Evolutionary conservation across 83 land plant genomes (phyloP).

Genomic region (Picea abies): DNA sequence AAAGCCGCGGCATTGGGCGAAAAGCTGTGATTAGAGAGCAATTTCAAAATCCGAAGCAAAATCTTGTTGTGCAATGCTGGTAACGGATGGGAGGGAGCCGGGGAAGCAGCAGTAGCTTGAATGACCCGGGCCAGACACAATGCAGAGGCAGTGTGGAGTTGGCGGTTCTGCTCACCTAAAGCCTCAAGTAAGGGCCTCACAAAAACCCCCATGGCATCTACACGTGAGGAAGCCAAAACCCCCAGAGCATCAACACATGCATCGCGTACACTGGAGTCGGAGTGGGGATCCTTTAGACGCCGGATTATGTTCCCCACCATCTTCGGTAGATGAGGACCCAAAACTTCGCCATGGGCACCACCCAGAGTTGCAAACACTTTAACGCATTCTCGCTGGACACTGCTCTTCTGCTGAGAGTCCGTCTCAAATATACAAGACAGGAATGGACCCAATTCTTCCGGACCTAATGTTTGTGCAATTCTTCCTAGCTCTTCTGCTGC

Average conservation of each 20-base stretch:
- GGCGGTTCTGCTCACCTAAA: slow-evolving; percentile 68
- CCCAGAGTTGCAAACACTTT: slow-evolving; percentile 60
- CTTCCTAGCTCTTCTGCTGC: slow-evolving; percentile 67
- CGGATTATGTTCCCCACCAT: slow-evolving; percentile 69
- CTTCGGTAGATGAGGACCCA: slow-evolving; percentile 54
- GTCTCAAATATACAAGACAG: slow-evolving; percentile 70
- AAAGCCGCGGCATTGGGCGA: slow-evolving; percentile 67
- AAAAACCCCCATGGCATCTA: slow-evolving; percentile 29
- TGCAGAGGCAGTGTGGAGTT: slow-evolving; percentile 69
- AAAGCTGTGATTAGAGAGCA: slow-evolving; percentile 65
- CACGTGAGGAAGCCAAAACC: slow-evolving; percentile 46
- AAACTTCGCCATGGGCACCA: slow-evolving; percentile 35
- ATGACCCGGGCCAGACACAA: slow-evolving; percentile 68
- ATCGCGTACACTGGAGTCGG: slow-evolving; percentile 73
- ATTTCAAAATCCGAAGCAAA: slow-evolving; percentile 50
- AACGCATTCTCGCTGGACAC: slow-evolving; percentile 71
- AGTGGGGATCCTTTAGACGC: slow-evolving; percentile 75
- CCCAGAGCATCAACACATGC: slow-evolving; percentile 80
- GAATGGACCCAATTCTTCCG: slow-evolving; percentile 55
- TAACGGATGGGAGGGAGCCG: background rate
- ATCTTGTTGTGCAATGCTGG: slow-evolving; percentile 43
- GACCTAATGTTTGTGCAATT: slow-evolving; percentile 45
- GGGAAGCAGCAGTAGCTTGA: slow-evolving; percentile 37
- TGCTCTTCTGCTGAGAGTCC: slow-evolving; percentile 71
- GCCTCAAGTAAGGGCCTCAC: slow-evolving; percentile 76